These are phyloP conservation scores for Baorangia bicolor DNA, from an alignment of 768 basidiomycete genomes.

Conservation along the genomic window DNA sequence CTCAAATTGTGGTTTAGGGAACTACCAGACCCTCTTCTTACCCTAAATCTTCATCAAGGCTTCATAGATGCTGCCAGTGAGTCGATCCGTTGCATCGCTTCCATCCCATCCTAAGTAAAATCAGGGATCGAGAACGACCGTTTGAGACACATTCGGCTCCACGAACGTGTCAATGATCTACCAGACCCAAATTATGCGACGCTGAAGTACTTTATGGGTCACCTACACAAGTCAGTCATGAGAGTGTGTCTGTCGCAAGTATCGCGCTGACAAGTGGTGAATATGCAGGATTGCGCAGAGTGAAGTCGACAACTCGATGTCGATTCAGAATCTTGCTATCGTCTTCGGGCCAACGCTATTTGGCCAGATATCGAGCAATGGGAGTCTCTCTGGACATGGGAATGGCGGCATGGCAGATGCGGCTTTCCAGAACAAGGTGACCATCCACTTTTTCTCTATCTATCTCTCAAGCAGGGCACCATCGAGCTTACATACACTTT, in stretches of 20 bases:
- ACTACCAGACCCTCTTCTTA: conserved; percentile 90
- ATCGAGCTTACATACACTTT: conserved; percentile 10
- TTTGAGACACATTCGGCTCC: conserved; percentile 90
- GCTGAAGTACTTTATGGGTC: conserved; percentile 92
- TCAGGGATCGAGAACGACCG: conserved; percentile 92
- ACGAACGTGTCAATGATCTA: conserved; percentile 96
- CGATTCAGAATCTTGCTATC: conserved; percentile 88
- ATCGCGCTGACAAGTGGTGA: conserved; percentile 8
- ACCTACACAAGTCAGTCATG: conserved; percentile 73
- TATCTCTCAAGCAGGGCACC: background rate
- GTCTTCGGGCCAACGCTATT: conserved; percentile 98
- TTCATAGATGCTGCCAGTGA: conserved; percentile 95
- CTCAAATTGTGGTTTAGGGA: conserved; percentile 97
- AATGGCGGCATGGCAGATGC: conserved; percentile 67
- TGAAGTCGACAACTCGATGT: conserved; percentile 86
- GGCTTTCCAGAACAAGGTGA: conserved; percentile 69
- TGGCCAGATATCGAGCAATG: conserved; percentile 56
- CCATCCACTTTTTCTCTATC: background rate
- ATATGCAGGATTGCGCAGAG: conserved; percentile 67
- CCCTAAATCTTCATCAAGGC: conserved; percentile 77
- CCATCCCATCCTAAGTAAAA: background rate
- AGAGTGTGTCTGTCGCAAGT: background rate
- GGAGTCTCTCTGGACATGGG: conserved; percentile 44
- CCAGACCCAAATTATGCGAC: conserved; percentile 99
- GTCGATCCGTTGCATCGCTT: conserved; percentile 30